Evolutionary conservation across 2,329 filamentous ascomycete species (phyloP).

Genomic region (Ceratocystis variospora): DNA sequence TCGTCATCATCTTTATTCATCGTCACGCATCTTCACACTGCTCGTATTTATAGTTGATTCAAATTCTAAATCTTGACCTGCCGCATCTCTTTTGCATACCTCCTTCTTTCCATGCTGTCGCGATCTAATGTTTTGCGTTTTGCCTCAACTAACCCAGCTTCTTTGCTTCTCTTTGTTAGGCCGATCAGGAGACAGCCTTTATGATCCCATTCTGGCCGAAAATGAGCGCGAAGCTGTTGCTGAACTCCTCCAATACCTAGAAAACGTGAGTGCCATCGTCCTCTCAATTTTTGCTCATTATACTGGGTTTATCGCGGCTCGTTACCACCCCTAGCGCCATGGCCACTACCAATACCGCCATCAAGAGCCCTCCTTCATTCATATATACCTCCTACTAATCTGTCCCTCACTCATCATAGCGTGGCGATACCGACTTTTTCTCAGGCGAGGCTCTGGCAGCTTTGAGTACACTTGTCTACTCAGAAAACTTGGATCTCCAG

Average conservation of each 20-base stretch:
- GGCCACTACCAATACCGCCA: too few relatives aligned
- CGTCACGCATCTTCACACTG: background rate
- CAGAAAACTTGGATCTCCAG: slow-evolving; percentile 95
- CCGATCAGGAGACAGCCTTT: slow-evolving; percentile 65
- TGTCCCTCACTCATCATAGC: slow-evolving; percentile 36
- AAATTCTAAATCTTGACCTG: background rate
- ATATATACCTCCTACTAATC: too few relatives aligned
- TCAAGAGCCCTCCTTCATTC: too few relatives aligned
- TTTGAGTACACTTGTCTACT: slow-evolving; percentile 91
- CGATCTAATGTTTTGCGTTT: background rate
- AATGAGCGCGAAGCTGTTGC: slow-evolving; percentile 95
- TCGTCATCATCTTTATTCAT: slow-evolving; percentile 12
- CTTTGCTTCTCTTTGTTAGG: slow-evolving; percentile 31
- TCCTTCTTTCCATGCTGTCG: background rate
- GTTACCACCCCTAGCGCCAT: too few relatives aligned
- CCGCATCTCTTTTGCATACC: background rate
- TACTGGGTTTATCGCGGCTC: background rate
- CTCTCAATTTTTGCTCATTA: background rate
- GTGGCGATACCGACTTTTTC: slow-evolving; percentile 96
- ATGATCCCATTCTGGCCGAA: slow-evolving; percentile 80
- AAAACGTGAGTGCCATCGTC: slow-evolving; percentile 55
- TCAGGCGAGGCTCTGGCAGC: slow-evolving; percentile 86
- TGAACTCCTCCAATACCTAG: slow-evolving; percentile 85
- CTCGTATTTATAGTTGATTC: background rate
- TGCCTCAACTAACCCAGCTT: background rate